A percentile compares a stretch with the other conserved stretches of the same genome.
Conservation (phyloP, 768 basidiomycete genomes). For the Amanita jacksonii region DNA sequence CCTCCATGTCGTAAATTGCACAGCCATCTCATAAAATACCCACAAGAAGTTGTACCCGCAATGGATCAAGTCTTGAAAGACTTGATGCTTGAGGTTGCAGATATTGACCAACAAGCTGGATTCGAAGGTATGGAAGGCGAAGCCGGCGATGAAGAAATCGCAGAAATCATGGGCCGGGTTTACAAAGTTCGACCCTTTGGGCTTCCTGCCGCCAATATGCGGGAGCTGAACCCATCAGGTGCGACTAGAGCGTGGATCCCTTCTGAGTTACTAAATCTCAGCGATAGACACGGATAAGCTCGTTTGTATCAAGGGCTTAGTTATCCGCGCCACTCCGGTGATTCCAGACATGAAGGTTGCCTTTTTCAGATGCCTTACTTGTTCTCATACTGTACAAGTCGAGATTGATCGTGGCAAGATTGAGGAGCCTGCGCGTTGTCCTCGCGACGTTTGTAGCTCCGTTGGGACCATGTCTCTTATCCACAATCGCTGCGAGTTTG, state of each 20-base stretch:
- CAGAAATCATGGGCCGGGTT: constrained; percentile 76
- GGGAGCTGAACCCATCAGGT: constrained; percentile 92
- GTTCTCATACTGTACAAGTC: constrained; percentile 93
- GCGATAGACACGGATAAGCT: constrained; percentile 92
- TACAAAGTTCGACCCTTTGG: constrained; percentile 95
- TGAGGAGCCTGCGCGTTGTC: constrained; percentile 84
- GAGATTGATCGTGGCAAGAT: constrained; percentile 99
- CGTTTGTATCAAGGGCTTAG: constrained; percentile 90
- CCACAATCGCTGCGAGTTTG: constrained; percentile 95
- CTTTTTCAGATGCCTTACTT: constrained; percentile 95
- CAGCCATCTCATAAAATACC: constrained; percentile 81
- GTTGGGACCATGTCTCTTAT: constrained; percentile 90
- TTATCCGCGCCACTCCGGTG: constrained; percentile 94
- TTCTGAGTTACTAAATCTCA: constrained; percentile 1
- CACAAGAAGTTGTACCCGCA: constrained; percentile 93
- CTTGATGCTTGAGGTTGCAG: constrained; percentile 73
- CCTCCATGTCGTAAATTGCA: constrained; percentile 78
- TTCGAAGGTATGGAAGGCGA: constrained; percentile 68
- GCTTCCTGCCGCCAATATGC: constrained; percentile 80
- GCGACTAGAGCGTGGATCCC: constrained; percentile 12
- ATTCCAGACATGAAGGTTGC: constrained; percentile 99
- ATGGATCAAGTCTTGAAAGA: constrained; percentile 97
- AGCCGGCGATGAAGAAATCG: constrained; percentile 77
- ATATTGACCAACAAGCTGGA: constrained; percentile 65
- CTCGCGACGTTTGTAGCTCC: constrained; percentile 84